phyloP scores from a whole-genome alignment of 441 rosid species.

The Biscutella laevigata region DNA sequence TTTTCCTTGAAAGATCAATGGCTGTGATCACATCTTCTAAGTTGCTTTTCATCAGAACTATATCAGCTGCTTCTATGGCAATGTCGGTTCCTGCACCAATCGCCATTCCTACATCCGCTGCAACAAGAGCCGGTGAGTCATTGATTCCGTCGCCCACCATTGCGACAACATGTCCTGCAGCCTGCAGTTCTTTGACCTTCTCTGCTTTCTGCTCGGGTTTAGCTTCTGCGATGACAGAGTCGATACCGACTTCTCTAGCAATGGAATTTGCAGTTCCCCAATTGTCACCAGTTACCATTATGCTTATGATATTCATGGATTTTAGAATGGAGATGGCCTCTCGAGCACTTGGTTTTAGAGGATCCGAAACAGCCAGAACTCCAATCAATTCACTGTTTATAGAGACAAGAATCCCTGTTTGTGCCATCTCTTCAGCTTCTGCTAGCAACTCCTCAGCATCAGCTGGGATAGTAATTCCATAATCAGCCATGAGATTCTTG shows the following conservation, averaged over 20 bases:
- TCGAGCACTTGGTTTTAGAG: conserved; percentile 54
- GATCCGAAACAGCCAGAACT: conserved; percentile 70
- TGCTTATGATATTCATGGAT: conserved; percentile 67
- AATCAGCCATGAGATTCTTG: conserved; percentile 53
- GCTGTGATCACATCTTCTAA: conserved; percentile 85
- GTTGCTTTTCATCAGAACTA: conserved; percentile 78
- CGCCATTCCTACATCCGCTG: conserved; percentile 93
- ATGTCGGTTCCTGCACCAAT: conserved; percentile 94
- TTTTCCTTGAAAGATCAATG: conserved; percentile 73
- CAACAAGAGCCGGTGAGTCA: conserved; percentile 84
- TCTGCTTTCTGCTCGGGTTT: conserved; percentile 86
- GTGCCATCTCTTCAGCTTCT: conserved; percentile 68
- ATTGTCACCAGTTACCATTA: conserved; percentile 90
- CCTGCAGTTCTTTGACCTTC: conserved; percentile 73
- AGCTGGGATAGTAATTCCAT: conserved; percentile 34
- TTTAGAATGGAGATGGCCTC: conserved; percentile 73
- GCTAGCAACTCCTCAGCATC: conserved; percentile 65
- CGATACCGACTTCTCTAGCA: conserved; percentile 69
- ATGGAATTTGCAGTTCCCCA: conserved; percentile 91
- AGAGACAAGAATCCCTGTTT: conserved; percentile 68
- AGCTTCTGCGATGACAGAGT: conserved; percentile 73
- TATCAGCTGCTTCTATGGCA: conserved; percentile 91
- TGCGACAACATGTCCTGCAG: conserved; percentile 58
- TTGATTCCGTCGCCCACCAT: conserved; percentile 96
- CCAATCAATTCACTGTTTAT: conserved; percentile 54